A percentile compares a stretch with the other conserved stretches of the same genome.
Evolutionary conservation across 2,329 filamentous ascomycete species (phyloP).

Genomic region (Septoria linicola): DNA sequence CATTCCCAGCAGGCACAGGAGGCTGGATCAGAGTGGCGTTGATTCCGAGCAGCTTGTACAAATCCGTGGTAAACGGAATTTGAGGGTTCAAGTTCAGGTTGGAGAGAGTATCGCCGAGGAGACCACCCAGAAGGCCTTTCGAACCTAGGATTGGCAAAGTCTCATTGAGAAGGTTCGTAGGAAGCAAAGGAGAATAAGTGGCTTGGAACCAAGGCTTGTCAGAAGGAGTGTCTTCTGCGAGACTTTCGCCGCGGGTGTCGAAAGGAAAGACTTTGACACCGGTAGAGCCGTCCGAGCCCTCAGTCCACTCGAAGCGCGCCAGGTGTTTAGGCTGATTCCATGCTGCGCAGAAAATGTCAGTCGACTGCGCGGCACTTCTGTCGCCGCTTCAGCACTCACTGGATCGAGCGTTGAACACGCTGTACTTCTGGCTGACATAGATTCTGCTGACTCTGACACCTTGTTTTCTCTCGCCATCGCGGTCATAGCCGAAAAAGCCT

Average conservation of each 20-base stretch:
- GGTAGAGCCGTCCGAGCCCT: conserved; percentile 13
- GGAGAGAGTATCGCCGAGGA: background rate
- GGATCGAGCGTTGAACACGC: conserved; percentile 19
- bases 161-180: conserved; percentile 14
- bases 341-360: background rate
- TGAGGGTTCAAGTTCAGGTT: conserved; percentile 12
- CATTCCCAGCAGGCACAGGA: too few relatives aligned
- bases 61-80: conserved; percentile 22
- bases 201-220: conserved; percentile 24
- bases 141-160: conserved; percentile 11
- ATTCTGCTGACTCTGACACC: conserved; percentile 17
- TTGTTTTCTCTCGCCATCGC: conserved; percentile 3
- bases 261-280: conserved; percentile 25
- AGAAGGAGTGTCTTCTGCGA: background rate
- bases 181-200: conserved; percentile 18
- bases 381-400: too few relatives aligned
- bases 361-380: background rate
- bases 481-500: conserved; percentile 20
- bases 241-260: conserved; percentile 13
- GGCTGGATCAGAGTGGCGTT: conserved; percentile 22
- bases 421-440: conserved; percentile 26
- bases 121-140: too few relatives aligned
- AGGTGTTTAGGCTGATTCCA: conserved; percentile 30
- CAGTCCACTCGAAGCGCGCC: conserved; percentile 27
- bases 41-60: too few relatives aligned